Evolutionary conservation across 2,329 filamentous ascomycete species (phyloP), one percentile per base, ranked within the genome.

Genomic region (Fusarium chaquense): DNA sequence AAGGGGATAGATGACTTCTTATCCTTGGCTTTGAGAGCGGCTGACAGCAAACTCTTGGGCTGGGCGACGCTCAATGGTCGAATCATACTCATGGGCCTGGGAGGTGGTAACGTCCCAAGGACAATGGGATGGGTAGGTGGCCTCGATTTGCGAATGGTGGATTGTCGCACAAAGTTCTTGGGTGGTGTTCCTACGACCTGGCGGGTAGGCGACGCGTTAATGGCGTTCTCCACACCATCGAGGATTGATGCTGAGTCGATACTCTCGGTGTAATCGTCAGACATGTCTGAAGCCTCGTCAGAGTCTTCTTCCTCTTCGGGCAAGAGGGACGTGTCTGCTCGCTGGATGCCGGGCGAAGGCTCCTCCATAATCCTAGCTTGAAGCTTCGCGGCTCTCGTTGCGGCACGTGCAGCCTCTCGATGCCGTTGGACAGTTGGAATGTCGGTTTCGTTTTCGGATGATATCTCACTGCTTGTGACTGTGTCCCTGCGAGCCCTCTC

Each of bases 391-490:
- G 76, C 77, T 54, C 76, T 76, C 8, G 87, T 84, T 10, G 87
- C 87, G 36, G 88, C 85, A 46, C 86, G 85, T 2, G 88, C 84
- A 3, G 86, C 87, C 64, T 91, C 87, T 49, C 88, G 83, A 62
- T 90, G 87, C 70, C 85, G 86, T 68, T 90, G 88, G 74, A 89
- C 91, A 2, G 85, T 85, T 0, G 88, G 86, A 1, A 88, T 85
- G 71, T 93, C 91, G 46, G 92, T 86, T 73, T 95, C 92, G 72
- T 93, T 94, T 67, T 95, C 92, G 0, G 92, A 94, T 0, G 92
- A 94, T 73, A 95, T 88, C 71, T 95, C 92, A 74, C 91, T 94
- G 79, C 91, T 93, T 2, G 92, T 94, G 47, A 92, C 90, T 0
- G 92, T 94, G 76, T 94, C 92, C 69, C 91, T 83, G 35, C 92